A percentile compares a stretch with the other conserved stretches of the same genome.
Evolutionary conservation across 768 basidiomycete species (phyloP).

Genomic region (Suillus occidentalis): DNA sequence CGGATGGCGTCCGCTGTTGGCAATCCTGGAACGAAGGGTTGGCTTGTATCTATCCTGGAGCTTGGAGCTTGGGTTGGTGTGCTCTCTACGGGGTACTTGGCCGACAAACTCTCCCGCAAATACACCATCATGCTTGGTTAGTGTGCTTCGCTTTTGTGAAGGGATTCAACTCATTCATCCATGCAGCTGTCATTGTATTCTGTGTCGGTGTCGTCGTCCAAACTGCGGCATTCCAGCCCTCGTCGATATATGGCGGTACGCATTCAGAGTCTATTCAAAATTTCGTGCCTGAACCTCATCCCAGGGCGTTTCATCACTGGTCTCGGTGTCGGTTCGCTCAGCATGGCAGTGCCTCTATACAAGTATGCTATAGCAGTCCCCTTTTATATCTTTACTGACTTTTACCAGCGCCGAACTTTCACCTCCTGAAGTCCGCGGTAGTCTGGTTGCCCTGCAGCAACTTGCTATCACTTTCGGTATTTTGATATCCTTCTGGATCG

Average conservation of each 20-base stretch:
- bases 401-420: slow-evolving; percentile 50
- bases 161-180: slow-evolving; percentile 14
- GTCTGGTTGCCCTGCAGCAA: slow-evolving; percentile 79
- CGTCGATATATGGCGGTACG: slow-evolving; percentile 66
- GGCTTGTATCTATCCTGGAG: slow-evolving; percentile 75
- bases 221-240: slow-evolving; percentile 52
- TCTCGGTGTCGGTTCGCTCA: slow-evolving; percentile 77
- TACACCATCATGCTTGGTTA: slow-evolving; percentile 64
- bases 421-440: slow-evolving; percentile 81
- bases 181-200: slow-evolving; percentile 56
- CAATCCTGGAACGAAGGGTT: slow-evolving; percentile 58
- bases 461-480: slow-evolving; percentile 81
- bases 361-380: slow-evolving; percentile 36
- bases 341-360: slow-evolving; percentile 83
- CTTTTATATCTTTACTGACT: not conserved
- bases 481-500: slow-evolving; percentile 57
- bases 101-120: slow-evolving; percentile 73
- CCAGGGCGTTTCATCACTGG: slow-evolving; percentile 72
- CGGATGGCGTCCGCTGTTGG: slow-evolving; percentile 57
- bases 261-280: not conserved
- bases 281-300: not conserved
- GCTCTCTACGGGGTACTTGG: slow-evolving; percentile 67
- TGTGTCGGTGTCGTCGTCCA: slow-evolving; percentile 76
- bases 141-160: slow-evolving; percentile 2
- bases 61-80: slow-evolving; percentile 78